Conservation (phyloP, 352 stramenopile species). For the Blastocystis sp. region DNA sequence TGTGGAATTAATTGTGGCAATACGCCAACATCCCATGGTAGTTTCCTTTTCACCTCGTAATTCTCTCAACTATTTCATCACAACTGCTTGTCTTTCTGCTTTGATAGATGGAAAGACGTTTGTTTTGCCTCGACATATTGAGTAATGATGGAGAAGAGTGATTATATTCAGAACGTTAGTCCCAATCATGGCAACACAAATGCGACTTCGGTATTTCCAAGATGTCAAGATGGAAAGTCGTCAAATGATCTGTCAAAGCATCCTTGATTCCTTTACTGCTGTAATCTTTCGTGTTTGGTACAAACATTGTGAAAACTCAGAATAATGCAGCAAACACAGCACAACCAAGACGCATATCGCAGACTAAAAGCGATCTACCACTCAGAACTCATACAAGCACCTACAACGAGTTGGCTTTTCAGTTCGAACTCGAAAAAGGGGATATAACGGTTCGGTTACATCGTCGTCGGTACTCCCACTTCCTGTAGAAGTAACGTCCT, state of each 20-base stretch:
- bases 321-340: not conserved
- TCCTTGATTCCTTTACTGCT: conserved; percentile 39
- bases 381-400: not conserved
- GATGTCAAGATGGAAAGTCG: not conserved
- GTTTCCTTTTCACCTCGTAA: conserved; percentile 4
- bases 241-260: not conserved
- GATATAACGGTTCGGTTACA: too few species aligned
- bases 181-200: not conserved
- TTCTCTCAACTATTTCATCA: not conserved
- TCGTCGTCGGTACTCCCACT: too few species aligned
- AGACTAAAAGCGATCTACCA: not conserved
- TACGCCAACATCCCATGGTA: not conserved
- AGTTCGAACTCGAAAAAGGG: too few species aligned
- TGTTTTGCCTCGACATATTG: conserved; percentile 39
- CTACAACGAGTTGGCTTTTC: too few species aligned
- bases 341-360: not conserved
- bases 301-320: not conserved
- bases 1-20: conserved; percentile 8
- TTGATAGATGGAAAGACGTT: conserved; percentile 55
- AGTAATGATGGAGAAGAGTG: not conserved
- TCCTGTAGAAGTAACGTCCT: too few species aligned
- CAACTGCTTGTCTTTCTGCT: not conserved
- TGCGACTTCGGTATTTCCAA: conserved; percentile 19
- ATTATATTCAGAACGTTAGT: conserved; percentile 6
- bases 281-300: conserved; percentile 39